Evolutionary conservation across 2,329 filamentous ascomycete species (phyloP), one percentile per base, ranked within the genome.

Genomic region (Fusarium zealandicum): DNA sequence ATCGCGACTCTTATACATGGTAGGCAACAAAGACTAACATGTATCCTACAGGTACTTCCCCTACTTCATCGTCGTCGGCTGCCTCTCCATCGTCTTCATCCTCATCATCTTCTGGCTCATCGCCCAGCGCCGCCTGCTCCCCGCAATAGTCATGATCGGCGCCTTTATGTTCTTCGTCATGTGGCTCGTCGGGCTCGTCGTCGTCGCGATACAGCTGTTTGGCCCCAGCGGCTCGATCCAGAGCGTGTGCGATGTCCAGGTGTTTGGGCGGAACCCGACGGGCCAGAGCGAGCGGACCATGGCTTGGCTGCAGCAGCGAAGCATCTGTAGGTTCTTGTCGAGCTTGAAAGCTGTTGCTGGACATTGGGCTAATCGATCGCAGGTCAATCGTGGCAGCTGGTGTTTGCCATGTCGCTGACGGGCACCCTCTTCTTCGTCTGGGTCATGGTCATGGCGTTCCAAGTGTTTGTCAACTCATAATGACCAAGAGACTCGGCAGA

Each of bases 401-500:
- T 83, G 2, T 89, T 88, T 71, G 80, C 84, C 1, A 85, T 89
- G 69, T 79, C 79, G 14, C 70, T 89, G 18, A 80, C 86, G 2
- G 86, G 85, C 0, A 75, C 72, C 14, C 73, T 87, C 1, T 88
- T 88, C 59, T 69, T 87, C 53, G 67, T 88, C n/a, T 88, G 85
- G 85, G 83, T 88, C 65, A 87, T 88, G 78, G 75, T 87, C 57
- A 87, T 88, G 81, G 82, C 84, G 10, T 84, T 86, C 63, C 84
- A 86, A 59, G 85, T 88, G 9, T 88, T 85, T 75, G 80, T 72
- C 54, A 69, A 73, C 42, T 77, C 75, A 58, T 76, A 49, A 49
- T n/a, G 16, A 25, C 22, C 11, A 37, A n/a, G 22, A 31, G 25
- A 31, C 28, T 31, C 11, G 12, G 13, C 5, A 31, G 2, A 5